Evolutionary conservation across 2,329 filamentous ascomycete genomes (phyloP), one percentile per base, ranked within the genome.

Genomic region (Keithomyces neogunnii): DNA sequence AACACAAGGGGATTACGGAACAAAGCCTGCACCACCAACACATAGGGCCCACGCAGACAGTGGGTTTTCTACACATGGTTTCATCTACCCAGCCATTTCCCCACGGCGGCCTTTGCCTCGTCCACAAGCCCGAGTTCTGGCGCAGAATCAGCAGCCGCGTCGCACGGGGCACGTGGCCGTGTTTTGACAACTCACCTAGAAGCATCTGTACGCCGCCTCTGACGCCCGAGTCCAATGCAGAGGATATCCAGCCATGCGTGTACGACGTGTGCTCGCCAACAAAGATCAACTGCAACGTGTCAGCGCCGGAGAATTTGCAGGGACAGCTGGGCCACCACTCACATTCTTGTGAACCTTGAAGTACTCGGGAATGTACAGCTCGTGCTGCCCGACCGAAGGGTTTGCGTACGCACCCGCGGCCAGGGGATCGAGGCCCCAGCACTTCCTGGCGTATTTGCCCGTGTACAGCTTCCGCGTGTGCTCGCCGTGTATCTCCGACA

Each of bases 211-310:
- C 74, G 0, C 81, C 80, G 0, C 84, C 82, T 1, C 85, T 71
- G 2, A 88, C 78, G 0, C 81, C 84, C 9, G 79, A 84, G 61
- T 88, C 84, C 4, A 88, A 67, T 1, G 85, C 84, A 3, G 77
- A 80, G 33, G 78, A 77, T 47, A 86, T 84, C 84, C 83, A 88
- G 1, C 82, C 84, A 60, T 88, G 85, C 0, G 85, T 89, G 61
- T 84, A 86, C 5, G 76, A 80, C 0, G 84, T 87, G 61, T 88
- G 84, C 63, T 88, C 85, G 2, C 80, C 80, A 5, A 85, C 70
- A 53, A 87, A 86, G 35, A 88, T 80, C n/a, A 84, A 82, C 67
- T 76, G 49, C 48, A 13, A 13, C 5, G 45, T n/a, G 33, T 29
- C 9, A 31, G 10, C 44, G 36, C 32, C n/a, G 45, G 13, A 45